Conservation (phyloP, 805 yeast species). For the Blastobotrys americana region DNA sequence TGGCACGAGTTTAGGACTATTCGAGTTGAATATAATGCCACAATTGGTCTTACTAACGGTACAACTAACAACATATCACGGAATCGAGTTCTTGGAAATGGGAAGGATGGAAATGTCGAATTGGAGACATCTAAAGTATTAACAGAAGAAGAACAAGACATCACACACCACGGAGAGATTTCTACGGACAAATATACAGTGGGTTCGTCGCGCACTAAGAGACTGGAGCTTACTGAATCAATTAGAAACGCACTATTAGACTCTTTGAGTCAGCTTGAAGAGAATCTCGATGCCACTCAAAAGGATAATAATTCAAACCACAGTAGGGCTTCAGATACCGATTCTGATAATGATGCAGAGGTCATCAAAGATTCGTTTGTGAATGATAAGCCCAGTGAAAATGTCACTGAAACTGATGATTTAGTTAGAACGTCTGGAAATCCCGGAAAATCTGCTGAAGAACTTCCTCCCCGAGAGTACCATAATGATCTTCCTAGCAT, state of each 20-base stretch:
- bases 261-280: neutral
- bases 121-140: neutral
- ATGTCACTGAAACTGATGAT: neutral
- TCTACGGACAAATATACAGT: neutral
- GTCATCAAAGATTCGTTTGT: neutral
- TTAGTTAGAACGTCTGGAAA: neutral
- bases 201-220: neutral
- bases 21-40: conserved; percentile 20
- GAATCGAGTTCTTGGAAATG: neutral
- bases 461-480: neutral
- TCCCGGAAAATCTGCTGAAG: neutral
- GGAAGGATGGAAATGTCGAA: neutral
- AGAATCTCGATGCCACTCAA: neutral
- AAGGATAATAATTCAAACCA: neutral
- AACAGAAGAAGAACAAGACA: neutral
- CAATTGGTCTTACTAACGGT: neutral
- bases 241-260: neutral
- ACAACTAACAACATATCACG: neutral
- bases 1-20: conserved; percentile 65
- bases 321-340: neutral
- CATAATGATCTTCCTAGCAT: conserved; percentile 41
- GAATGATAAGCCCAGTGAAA: neutral
- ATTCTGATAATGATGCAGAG: neutral
- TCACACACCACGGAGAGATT: neutral
- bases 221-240: neutral